Base-by-base conservation (phyloP, 2,329 filamentous ascomycete species). In the Xylariaceae sp. region DNA sequence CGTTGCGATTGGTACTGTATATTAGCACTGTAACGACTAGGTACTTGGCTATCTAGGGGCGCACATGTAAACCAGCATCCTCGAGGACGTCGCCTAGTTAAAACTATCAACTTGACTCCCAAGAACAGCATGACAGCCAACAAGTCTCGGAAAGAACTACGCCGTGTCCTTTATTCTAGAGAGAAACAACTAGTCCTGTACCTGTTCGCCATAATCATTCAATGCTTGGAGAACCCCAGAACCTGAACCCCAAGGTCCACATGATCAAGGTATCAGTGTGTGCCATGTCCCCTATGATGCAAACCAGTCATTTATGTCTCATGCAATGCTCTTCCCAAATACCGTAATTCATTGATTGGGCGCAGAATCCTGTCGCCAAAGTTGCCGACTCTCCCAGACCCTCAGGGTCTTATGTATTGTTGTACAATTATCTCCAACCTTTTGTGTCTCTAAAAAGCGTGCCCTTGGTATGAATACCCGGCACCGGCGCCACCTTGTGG, bases 381-480 rank as follows among this genome's bases (percentile, higher is more conserved):
- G 19, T 19, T 19, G 19, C 19, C 19, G 19, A 62, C 34, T 29
- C 29, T 45, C 41, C 56, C 30, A 45, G 48, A 19, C 37, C 34
- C 31, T n/a, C 9, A 4, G 37, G 44, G 43, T 35, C 29, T 19
- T 35, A 41, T 32, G 37, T 37, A 27, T 29, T 31, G 57, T 50
- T 58, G 27, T 54, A 53, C 54, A 55, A 43, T 35, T 11, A 3
- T 34, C 19, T 32, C 12, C 29, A 26, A 26, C 11, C 30, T 3
- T 30, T 46, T 30, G 3, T 12, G 29, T 34, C 37, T 47, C 55
- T 61, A 69, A 51, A 69, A 69, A 29, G 67, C 67, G 11, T 68
- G 67, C 26, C 67, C 65, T 3, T 68, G 67, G 44, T 68, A 65
- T 32, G 60, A 40, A 43, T 64, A 59, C n/a, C 50, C 53, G 26